Evolutionary conservation across 306 rosid species (phyloP).

Genomic region (Rubus idaeus): DNA sequence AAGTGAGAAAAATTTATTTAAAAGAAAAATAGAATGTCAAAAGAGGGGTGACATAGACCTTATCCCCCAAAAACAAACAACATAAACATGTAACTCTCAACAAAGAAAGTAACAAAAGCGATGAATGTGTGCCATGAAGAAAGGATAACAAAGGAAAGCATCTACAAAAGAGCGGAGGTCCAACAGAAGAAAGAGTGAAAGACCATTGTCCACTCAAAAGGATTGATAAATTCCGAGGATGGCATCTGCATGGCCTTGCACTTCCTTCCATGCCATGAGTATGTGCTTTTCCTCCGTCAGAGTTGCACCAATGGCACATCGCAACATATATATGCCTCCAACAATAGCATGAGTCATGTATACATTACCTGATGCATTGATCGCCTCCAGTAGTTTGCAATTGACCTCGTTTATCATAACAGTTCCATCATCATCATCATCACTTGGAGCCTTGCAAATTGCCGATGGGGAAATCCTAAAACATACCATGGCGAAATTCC

Average conservation of each 20-base stretch:
- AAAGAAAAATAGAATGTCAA: no score
- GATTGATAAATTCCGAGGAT: neutral
- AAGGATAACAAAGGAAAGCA: no score
- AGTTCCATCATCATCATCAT: neutral
- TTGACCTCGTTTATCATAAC: conserved; percentile 26
- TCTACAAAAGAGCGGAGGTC: no score
- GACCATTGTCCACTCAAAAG: no score
- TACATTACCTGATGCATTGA: conserved; percentile 35
- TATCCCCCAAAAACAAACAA: no score
- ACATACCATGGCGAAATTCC: conserved; percentile 30
- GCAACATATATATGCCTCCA: conserved; percentile 33
- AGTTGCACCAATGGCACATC: conserved; percentile 45
- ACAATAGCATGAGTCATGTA: conserved; percentile 42
- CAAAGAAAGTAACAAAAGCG: no score
- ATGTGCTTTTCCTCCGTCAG: conserved; percentile 50
- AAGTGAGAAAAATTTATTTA: no score
- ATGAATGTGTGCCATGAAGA: no score
- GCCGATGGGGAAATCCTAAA: conserved; percentile 18
- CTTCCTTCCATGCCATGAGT: conserved; percentile 42
- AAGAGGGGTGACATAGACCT: no score
- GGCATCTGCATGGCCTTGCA: conserved; percentile 37
- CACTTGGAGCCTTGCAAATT: neutral
- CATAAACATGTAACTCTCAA: no score
- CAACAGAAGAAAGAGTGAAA: no score
- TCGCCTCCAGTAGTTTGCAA: conserved; percentile 33